Evolutionary conservation across 179 eudicot species (phyloP).

Genomic region (Beta macrorhiza): DNA sequence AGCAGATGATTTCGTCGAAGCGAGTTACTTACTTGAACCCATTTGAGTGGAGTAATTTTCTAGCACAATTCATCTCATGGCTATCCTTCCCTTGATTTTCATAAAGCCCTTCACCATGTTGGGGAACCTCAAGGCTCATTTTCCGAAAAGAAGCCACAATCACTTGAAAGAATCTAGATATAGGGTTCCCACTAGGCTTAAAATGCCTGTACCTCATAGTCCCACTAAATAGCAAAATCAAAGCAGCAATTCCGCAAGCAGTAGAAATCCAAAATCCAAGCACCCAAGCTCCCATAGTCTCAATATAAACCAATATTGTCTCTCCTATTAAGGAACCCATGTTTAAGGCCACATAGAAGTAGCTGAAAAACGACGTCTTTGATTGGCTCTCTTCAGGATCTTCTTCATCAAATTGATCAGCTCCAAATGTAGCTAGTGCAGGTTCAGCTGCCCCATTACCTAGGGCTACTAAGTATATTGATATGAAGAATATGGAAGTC

Average conservation of each 20-base stretch:
- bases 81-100: slow-evolving; percentile 39
- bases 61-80: slow-evolving; percentile 33
- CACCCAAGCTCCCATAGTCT: slow-evolving; percentile 48
- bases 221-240: slow-evolving; percentile 40
- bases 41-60: slow-evolving; percentile 35
- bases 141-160: slow-evolving; percentile 47
- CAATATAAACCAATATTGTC: slow-evolving; percentile 44
- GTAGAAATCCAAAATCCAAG: slow-evolving; percentile 48
- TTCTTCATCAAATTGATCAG: slow-evolving; percentile 49
- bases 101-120: slow-evolving; percentile 37
- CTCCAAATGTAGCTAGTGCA: slow-evolving; percentile 49
- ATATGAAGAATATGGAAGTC: slow-evolving; percentile 38
- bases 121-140: slow-evolving; percentile 36
- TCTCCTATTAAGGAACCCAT: slow-evolving; percentile 48
- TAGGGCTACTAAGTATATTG: slow-evolving; percentile 47
- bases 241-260: slow-evolving; percentile 40
- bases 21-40: slow-evolving; percentile 38
- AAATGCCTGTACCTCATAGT: slow-evolving; percentile 47
- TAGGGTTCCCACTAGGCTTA: slow-evolving; percentile 43
- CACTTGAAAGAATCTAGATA: slow-evolving; percentile 44
- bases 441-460: slow-evolving; percentile 54
- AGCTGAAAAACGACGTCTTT: slow-evolving; percentile 48
- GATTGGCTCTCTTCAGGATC: slow-evolving; percentile 39
- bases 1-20: neutral
- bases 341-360: slow-evolving; percentile 50